Percentiles rank a stretch among this genome's conserved stretches.
phyloP scores from a whole-genome alignment of 1,139 yeast species.

The Candida sp. region DNA sequence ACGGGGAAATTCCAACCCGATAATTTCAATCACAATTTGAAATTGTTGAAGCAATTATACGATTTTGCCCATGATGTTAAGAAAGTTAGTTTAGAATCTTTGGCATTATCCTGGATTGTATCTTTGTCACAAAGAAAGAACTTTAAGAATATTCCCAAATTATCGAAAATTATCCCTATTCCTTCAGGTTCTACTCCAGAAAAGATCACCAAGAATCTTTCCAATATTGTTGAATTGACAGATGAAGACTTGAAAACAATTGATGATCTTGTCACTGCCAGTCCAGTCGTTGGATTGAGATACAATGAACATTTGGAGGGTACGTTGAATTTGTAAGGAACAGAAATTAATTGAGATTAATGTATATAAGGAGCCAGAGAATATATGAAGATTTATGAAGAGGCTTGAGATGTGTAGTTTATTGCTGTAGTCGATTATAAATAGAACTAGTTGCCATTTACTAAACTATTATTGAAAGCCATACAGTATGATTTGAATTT shows the following conservation, averaged over 20 bases:
- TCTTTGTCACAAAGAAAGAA: slow-evolving; percentile 25
- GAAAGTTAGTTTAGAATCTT: slow-evolving; percentile 55
- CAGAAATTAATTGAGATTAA: no score
- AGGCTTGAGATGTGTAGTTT: no score
- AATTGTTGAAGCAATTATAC: slow-evolving; percentile 38
- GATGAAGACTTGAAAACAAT: slow-evolving; percentile 52
- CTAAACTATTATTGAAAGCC: no score
- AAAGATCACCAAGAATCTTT: slow-evolving; percentile 60
- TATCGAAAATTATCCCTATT: slow-evolving; percentile 67
- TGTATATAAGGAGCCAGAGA: no score
- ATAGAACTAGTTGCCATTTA: no score
- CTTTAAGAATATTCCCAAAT: slow-evolving; percentile 31
- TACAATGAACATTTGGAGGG: slow-evolving; percentile 9
- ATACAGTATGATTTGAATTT: no score
- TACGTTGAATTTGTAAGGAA: slow-evolving; percentile 1
- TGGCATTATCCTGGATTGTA: slow-evolving; percentile 73
- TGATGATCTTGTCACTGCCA: slow-evolving; percentile 28
- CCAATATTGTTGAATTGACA: slow-evolving; percentile 38
- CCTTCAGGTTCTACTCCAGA: slow-evolving; percentile 66
- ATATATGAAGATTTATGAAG: no score
- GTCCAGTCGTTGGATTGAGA: slow-evolving; percentile 13
- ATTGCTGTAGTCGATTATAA: no score
- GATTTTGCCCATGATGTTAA: slow-evolving; percentile 45
- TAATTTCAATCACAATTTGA: slow-evolving; percentile 48
- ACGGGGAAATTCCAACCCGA: slow-evolving; percentile 63